Base-by-base conservation (phyloP, 108 stramenopile genomes). In the Skeletonema menzelii region DNA sequence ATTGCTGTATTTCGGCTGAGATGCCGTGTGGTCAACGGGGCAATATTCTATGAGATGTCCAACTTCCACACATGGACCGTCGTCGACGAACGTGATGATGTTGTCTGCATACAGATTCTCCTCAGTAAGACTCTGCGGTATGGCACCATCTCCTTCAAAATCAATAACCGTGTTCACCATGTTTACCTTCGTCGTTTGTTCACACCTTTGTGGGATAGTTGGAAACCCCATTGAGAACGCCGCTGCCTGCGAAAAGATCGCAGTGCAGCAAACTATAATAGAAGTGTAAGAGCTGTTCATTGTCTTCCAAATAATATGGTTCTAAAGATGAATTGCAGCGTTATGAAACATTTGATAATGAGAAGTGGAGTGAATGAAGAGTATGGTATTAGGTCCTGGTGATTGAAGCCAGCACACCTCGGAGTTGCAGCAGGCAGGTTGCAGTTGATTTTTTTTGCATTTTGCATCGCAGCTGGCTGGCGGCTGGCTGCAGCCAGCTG, bases 11-110 rank as follows among this genome's bases (percentile, higher is more conserved):
- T 17, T 14, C 13, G 58, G 15, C 2, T 28, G 42, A 44, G 28
- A 31, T 27, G 40, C 42, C 17, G 31, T 27, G 15, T 40, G 17
- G 22, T 69, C 59, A 13, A 44, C 0, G 1, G 68, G 44, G 20
- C 64, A 44, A 42, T 65, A 59, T 22, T 65, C 64, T 15, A 73
- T 53, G 5, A 53, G 11, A 22, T 24, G 49, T 53, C 49, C 49
- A 20, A 53, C 49, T 7, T 53, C 49, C 8, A 53, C 49, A n/a
- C 49, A 53, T 10, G 49, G 22, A 8, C 49, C 49, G n/a, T 53
- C 49, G 22, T 53, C 49, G 49, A 47, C 8, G 46, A 61, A 61
- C 10, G 44, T 61, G 53, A 53, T 2, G 19, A 53, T 0, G 8
- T 53, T 53, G 19, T 53, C 49, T 53, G 49, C n/a, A 17, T 53